Conservation (phyloP, 2,329 filamentous ascomycete species). For the Trichoderma atroviride region DNA sequence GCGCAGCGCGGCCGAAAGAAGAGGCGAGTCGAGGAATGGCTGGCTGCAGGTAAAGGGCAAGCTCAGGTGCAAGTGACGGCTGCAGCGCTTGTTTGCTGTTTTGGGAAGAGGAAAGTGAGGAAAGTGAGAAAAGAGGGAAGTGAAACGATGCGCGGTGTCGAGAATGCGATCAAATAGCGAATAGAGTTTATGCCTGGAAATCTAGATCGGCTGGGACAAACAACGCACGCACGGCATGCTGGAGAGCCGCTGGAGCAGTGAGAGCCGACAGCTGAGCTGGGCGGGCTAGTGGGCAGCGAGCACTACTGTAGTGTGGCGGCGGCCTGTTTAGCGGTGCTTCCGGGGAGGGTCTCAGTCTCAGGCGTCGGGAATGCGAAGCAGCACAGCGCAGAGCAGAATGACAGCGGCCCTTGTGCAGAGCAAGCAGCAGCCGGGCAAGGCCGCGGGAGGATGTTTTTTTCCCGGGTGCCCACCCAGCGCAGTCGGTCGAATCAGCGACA, state of each 20-base stretch:
- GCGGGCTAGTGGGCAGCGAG: background rate
- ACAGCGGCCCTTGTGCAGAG: background rate
- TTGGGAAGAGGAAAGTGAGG: background rate
- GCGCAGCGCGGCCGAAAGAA: background rate
- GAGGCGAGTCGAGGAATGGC: background rate
- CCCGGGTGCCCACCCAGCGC: background rate
- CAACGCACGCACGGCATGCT: background rate
- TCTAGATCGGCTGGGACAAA: background rate
- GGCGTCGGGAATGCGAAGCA: background rate
- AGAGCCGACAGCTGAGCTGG: constrained; percentile 11
- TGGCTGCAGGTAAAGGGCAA: background rate
- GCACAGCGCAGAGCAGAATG: background rate
- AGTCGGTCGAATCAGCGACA: constrained; percentile 2
- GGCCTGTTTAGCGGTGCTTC: constrained; percentile 12
- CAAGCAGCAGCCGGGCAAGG: constrained; percentile 2
- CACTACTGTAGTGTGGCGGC: background rate
- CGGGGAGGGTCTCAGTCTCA: constrained; percentile 1
- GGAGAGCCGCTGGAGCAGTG: background rate
- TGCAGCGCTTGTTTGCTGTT: background rate
- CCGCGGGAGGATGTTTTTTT: constrained; percentile 25
- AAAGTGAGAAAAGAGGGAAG: background rate
- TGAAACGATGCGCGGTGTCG: background rate
- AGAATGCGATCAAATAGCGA: constrained; percentile 4
- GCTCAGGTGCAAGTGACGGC: background rate
- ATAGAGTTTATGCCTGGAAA: constrained; percentile 9